These are phyloP conservation scores for Apiospora hydei DNA, from an alignment of 2,329 filamentous ascomycete genomes.

Conservation along the genomic window DNA sequence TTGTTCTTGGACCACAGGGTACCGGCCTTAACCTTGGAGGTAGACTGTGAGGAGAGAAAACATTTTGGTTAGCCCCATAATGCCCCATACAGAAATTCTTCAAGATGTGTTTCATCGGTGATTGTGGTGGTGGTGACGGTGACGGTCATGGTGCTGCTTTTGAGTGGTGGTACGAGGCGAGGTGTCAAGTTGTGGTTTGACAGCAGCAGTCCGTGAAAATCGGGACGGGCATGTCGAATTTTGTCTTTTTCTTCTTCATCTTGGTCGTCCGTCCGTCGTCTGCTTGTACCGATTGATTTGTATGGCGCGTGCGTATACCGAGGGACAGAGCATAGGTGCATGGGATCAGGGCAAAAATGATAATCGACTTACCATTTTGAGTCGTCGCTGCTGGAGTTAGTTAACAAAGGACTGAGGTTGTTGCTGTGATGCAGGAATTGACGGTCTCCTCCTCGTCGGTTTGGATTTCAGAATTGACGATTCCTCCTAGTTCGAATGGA, in stretches of 20 bases:
- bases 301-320: not conserved
- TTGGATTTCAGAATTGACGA: constrained; percentile 25
- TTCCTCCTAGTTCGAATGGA: constrained; percentile 21
- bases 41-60: constrained; percentile 51
- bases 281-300: not conserved
- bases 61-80: constrained; percentile 32
- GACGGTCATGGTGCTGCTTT: not conserved
- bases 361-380: constrained; percentile 57
- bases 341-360: constrained; percentile 16
- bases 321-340: not conserved
- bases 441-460: constrained; percentile 33
- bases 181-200: constrained; percentile 12
- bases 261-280: constrained; percentile 12
- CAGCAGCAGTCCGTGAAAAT: constrained; percentile 2
- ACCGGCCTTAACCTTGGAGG: constrained; percentile 86
- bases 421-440: constrained; percentile 34
- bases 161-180: not conserved
- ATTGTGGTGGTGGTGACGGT: not conserved
- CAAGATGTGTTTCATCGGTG: not conserved
- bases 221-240: constrained; percentile 4
- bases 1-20: constrained; percentile 99
- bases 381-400: constrained; percentile 35
- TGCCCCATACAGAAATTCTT: not conserved
- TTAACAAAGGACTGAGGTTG: constrained; percentile 32
- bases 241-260: not conserved